phyloP scores from a whole-genome alignment of 805 yeast genomes.

The Hemisphaericaspora nanyangensis region DNA sequence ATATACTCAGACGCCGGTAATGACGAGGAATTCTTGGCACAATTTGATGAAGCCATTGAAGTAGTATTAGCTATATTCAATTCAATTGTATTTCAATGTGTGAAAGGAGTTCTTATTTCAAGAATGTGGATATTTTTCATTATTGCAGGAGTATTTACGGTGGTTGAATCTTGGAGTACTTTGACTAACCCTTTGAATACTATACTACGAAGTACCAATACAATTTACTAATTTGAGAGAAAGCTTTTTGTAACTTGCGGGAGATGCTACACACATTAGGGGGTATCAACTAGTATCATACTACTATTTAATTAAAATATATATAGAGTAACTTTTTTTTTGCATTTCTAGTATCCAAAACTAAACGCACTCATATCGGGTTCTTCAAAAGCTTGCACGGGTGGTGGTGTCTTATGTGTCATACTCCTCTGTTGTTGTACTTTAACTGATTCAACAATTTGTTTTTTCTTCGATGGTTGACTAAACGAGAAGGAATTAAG shows the following conservation, averaged over 20 bases:
- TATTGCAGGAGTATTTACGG: constrained; percentile 11
- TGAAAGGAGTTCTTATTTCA: constrained; percentile 14
- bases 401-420: constrained; percentile 32
- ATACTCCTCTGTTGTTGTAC: neutral
- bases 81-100: constrained; percentile 14
- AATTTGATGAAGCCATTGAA: constrained; percentile 12
- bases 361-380: constrained; percentile 76
- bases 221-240: neutral
- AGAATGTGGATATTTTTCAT: constrained; percentile 16
- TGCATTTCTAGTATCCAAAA: too few relatives aligned
- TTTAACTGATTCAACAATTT: neutral
- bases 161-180: constrained; percentile 13
- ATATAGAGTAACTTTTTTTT: too few relatives aligned
- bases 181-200: constrained; percentile 5
- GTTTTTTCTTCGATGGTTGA: neutral
- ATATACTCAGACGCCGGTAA: neutral
- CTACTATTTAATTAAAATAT: too few relatives aligned
- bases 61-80: constrained; percentile 14
- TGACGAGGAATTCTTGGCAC: constrained; percentile 6
- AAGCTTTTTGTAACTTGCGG: too few relatives aligned
- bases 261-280: too few relatives aligned
- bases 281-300: too few relatives aligned
- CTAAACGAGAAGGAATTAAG: constrained; percentile 1
- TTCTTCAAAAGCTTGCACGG: constrained; percentile 56
- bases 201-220: constrained; percentile 5